Percentiles rank a stretch among this genome's conserved stretches.
Conservation (phyloP, 2,329 filamentous ascomycete genomes). For the Hymenoscyphus repandus region DNA sequence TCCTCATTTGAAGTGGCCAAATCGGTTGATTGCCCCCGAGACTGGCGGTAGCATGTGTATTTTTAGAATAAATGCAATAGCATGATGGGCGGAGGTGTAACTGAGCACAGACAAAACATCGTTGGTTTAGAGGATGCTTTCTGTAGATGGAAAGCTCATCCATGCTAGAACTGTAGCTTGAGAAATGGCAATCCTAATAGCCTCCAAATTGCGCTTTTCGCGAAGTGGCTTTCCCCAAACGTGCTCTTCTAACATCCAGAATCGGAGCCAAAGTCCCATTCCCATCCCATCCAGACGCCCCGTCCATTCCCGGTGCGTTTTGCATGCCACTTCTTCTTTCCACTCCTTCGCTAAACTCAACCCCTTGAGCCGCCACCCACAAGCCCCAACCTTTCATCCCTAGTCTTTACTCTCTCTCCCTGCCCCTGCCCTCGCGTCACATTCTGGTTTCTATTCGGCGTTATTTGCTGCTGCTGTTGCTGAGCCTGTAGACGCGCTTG, state of each 20-base stretch:
- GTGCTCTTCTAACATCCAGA: no score
- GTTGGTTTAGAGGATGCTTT: no score
- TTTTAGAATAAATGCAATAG: background rate
- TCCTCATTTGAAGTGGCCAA: slow-evolving; percentile 1
- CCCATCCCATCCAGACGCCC: background rate
- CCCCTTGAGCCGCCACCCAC: slow-evolving; percentile 20
- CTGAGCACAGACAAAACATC: no score
- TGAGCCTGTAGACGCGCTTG: slow-evolving; percentile 23
- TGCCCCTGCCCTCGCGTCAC: slow-evolving; percentile 16
- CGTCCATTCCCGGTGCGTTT: background rate
- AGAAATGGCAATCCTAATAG: no score
- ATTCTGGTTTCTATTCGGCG: slow-evolving; percentile 15
- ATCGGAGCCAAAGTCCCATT: background rate
- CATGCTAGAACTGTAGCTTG: no score
- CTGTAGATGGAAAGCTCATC: no score
- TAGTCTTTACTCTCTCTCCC: slow-evolving; percentile 25
- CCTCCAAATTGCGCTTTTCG: no score
- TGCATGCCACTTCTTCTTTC: background rate
- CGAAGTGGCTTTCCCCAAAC: no score
- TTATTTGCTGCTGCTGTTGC: slow-evolving; percentile 20
- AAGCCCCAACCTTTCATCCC: slow-evolving; percentile 35
- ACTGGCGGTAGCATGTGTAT: slow-evolving; percentile 1
- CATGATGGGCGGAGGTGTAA: no score
- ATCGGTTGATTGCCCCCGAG: background rate
- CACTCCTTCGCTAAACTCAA: slow-evolving; percentile 1